phyloP scores from a whole-genome alignment of 2,329 filamentous ascomycete species.

The Aspergillus sp. region DNA sequence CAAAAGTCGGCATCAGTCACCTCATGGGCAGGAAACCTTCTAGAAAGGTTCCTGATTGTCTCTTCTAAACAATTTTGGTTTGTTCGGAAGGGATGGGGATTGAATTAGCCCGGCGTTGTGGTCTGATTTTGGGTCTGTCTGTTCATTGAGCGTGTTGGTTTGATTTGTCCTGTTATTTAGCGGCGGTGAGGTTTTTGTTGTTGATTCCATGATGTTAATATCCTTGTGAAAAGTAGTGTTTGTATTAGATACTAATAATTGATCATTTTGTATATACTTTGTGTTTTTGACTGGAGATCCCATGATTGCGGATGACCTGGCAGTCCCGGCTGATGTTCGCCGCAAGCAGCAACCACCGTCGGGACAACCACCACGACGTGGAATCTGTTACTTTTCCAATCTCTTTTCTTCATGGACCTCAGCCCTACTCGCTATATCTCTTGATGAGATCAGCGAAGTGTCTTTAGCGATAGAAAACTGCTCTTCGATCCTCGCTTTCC shows the following conservation, averaged over 20 bases:
- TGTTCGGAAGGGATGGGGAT: constrained; percentile 18
- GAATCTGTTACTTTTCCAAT: not conserved
- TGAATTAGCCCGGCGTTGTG: constrained; percentile 8
- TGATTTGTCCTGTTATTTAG: not conserved
- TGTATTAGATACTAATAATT: not conserved
- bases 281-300: no score
- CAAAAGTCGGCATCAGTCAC: constrained; percentile 6
- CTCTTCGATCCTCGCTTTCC: not conserved
- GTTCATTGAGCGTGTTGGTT: constrained; percentile 6
- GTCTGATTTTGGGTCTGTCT: not conserved
- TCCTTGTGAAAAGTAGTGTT: not conserved
- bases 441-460: no score
- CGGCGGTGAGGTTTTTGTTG: not conserved
- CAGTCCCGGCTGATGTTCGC: not conserved
- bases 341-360: not conserved
- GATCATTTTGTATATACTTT: not conserved
- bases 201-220: no score
- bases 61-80: constrained; percentile 16
- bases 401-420: not conserved
- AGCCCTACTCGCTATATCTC: no score
- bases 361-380: not conserved
- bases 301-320: not conserved
- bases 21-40: constrained; percentile 13
- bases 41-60: constrained; percentile 16
- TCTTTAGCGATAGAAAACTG: not conserved